A percentile compares a stretch with the other conserved stretches of the same genome.
These are phyloP conservation scores for Yamadazyma mexicana DNA, from an alignment of 1,139 yeast species.

Conservation along the genomic window DNA sequence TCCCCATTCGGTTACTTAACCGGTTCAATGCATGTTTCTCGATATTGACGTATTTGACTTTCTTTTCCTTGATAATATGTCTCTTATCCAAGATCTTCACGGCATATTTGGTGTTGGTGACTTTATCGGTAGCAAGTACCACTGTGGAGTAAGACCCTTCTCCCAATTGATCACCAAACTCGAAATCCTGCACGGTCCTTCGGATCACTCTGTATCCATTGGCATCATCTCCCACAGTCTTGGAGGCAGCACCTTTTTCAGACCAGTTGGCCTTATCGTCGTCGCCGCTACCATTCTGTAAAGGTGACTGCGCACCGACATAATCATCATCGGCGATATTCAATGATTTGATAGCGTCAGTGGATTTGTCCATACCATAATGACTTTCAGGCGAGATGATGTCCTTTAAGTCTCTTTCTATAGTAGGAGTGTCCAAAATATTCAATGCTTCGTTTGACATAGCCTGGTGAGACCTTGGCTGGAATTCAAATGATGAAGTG, in stretches of 20 bases:
- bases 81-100: slow-evolving; percentile 88
- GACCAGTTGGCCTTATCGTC: slow-evolving; percentile 22
- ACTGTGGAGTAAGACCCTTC: slow-evolving; percentile 98
- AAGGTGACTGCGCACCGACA: slow-evolving; percentile 1
- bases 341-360: slow-evolving; percentile 15
- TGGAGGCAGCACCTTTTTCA: slow-evolving; percentile 40
- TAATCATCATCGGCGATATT: slow-evolving; percentile 12
- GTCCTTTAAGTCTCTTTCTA: slow-evolving; percentile 20
- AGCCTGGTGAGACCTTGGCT: slow-evolving; percentile 19
- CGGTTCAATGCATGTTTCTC: slow-evolving; percentile 91
- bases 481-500: slow-evolving; percentile 29
- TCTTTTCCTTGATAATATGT: slow-evolving; percentile 92
- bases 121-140: slow-evolving; percentile 77
- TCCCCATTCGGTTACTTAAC: slow-evolving; percentile 69
- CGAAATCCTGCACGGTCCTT: slow-evolving; percentile 79
- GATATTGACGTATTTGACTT: slow-evolving; percentile 93
- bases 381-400: slow-evolving; percentile 8
- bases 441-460: slow-evolving; percentile 39
- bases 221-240: slow-evolving; percentile 20
- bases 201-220: slow-evolving; percentile 34
- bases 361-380: slow-evolving; percentile 9
- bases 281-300: slow-evolving; percentile 11
- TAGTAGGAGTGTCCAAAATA: slow-evolving; percentile 35
- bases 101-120: slow-evolving; percentile 76
- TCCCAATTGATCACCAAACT: slow-evolving; percentile 83